phyloP scores from a whole-genome alignment of 768 basidiomycete species.

The Tricholoma saponaceum region DNA sequence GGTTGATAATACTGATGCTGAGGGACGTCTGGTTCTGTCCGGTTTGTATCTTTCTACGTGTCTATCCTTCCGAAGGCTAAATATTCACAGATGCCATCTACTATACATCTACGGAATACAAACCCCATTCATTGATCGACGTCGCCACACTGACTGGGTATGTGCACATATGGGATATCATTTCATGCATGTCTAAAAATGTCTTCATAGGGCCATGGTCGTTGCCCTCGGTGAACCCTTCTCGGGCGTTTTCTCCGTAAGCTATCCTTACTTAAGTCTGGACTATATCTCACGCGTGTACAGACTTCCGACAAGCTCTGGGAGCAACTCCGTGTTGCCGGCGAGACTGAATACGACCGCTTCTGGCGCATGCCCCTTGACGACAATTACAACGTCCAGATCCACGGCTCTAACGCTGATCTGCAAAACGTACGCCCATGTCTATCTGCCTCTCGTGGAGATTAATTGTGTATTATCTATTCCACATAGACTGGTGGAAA shows the following conservation, averaged over 20 bases:
- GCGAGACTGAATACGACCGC: slow-evolving; percentile 71
- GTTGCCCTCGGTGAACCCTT: slow-evolving; percentile 73
- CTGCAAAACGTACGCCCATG: slow-evolving; percentile 61
- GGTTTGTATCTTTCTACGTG: slow-evolving; percentile 32
- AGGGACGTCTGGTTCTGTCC: slow-evolving; percentile 73
- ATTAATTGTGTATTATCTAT: background rate
- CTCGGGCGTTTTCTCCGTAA: slow-evolving; percentile 75
- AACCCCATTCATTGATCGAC: slow-evolving; percentile 80
- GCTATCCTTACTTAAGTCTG: slow-evolving; percentile 13
- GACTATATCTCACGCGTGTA: background rate
- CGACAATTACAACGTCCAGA: slow-evolving; percentile 75
- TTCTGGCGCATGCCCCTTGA: slow-evolving; percentile 92
- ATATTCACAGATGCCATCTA: slow-evolving; percentile 66
- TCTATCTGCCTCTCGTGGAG: background rate
- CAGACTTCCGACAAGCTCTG: slow-evolving; percentile 76
- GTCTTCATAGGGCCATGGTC: slow-evolving; percentile 54
- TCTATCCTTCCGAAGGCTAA: background rate
- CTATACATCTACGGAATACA: slow-evolving; percentile 73
- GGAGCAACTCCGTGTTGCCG: slow-evolving; percentile 63
- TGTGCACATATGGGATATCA: slow-evolving; percentile 4
- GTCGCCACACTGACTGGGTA: slow-evolving; percentile 86
- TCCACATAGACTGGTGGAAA: slow-evolving; percentile 60
- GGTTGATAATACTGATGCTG: slow-evolving; percentile 86
- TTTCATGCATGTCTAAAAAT: background rate
- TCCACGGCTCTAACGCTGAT: slow-evolving; percentile 75